phyloP scores from a whole-genome alignment of 2,329 filamentous ascomycete species.

The Setomelanomma holmii region DNA sequence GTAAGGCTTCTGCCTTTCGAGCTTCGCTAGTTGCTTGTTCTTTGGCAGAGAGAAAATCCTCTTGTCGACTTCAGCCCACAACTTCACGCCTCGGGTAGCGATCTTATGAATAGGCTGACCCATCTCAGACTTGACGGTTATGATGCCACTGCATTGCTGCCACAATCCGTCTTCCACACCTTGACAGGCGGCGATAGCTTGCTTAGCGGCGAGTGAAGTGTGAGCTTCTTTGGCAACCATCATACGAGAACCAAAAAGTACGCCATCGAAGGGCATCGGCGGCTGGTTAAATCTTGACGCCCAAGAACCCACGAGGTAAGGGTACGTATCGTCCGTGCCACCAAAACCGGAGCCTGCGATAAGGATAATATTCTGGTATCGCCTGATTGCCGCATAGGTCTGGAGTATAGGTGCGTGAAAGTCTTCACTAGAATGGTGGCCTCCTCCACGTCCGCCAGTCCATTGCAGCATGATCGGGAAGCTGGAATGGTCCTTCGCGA shows the following conservation, averaged over 20 bases:
- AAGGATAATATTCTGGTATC: slow-evolving; percentile 84
- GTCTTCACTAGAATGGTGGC: slow-evolving; percentile 93
- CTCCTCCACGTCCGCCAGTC: slow-evolving; percentile 92
- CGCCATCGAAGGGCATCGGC: slow-evolving; percentile 93
- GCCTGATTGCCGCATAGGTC: slow-evolving; percentile 88
- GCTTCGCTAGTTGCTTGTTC: slow-evolving; percentile 78
- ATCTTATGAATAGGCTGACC: slow-evolving; percentile 97
- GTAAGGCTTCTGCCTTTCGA: slow-evolving; percentile 86
- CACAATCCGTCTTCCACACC: slow-evolving; percentile 83
- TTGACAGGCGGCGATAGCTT: slow-evolving; percentile 85
- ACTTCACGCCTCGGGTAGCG: slow-evolving; percentile 85
- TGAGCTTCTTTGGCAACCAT: slow-evolving; percentile 95
- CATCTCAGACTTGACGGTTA: slow-evolving; percentile 97
- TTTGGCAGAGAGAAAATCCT: slow-evolving; percentile 73
- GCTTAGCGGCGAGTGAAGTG: slow-evolving; percentile 85
- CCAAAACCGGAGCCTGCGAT: slow-evolving; percentile 93
- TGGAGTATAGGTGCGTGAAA: slow-evolving; percentile 91
- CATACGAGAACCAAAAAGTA: slow-evolving; percentile 88
- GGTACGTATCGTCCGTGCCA: slow-evolving; percentile 87
- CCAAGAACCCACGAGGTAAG: slow-evolving; percentile 90
- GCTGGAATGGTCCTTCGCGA: slow-evolving; percentile 89
- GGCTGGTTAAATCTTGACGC: slow-evolving; percentile 86
- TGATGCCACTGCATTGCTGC: slow-evolving; percentile 72
- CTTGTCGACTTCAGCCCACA: slow-evolving; percentile 96
- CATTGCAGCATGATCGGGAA: slow-evolving; percentile 95